These are phyloP conservation scores for Stenocarpella maydis DNA, from an alignment of 2,329 filamentous ascomycete species.

Conservation along the genomic window DNA sequence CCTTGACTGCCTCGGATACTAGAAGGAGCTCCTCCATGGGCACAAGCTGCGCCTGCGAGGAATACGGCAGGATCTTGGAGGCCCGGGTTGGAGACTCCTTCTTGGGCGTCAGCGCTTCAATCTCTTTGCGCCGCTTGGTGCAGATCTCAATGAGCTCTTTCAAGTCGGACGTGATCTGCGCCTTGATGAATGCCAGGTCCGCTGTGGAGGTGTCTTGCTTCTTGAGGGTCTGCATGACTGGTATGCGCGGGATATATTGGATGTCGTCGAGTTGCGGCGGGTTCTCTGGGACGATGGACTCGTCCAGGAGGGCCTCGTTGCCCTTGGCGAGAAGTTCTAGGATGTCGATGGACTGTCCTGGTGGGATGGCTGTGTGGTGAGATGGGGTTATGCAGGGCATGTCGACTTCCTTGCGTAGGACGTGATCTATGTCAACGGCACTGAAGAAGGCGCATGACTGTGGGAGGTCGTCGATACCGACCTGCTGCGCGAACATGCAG, in stretches of 20 bases:
- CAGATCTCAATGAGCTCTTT: slow-evolving; percentile 78
- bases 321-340: slow-evolving; percentile 78
- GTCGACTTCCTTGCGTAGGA: slow-evolving; percentile 96
- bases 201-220: slow-evolving; percentile 51
- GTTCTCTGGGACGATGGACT: slow-evolving; percentile 63
- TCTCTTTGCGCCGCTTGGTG: slow-evolving; percentile 60
- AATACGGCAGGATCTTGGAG: slow-evolving; percentile 46
- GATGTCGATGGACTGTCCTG: slow-evolving; percentile 90
- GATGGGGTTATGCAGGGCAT: slow-evolving; percentile 97
- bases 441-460: slow-evolving; percentile 96
- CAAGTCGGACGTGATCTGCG: slow-evolving; percentile 82
- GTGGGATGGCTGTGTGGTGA: slow-evolving; percentile 78
- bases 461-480: slow-evolving; percentile 93
- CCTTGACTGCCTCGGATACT: slow-evolving; percentile 47
- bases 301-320: slow-evolving; percentile 72
- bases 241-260: slow-evolving; percentile 72
- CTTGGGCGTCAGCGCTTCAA: too few species aligned
- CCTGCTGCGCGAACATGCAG: slow-evolving; percentile 96
- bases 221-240: slow-evolving; percentile 80
- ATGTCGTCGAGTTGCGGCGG: slow-evolving; percentile 70
- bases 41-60: slow-evolving; percentile 47
- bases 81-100: slow-evolving; percentile 1
- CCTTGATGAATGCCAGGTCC: slow-evolving; percentile 74
- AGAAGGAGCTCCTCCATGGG: slow-evolving; percentile 50
- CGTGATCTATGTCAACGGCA: slow-evolving; percentile 92